phyloP scores from a whole-genome alignment of 345 rosid genomes.

The Mercurialis annua region DNA sequence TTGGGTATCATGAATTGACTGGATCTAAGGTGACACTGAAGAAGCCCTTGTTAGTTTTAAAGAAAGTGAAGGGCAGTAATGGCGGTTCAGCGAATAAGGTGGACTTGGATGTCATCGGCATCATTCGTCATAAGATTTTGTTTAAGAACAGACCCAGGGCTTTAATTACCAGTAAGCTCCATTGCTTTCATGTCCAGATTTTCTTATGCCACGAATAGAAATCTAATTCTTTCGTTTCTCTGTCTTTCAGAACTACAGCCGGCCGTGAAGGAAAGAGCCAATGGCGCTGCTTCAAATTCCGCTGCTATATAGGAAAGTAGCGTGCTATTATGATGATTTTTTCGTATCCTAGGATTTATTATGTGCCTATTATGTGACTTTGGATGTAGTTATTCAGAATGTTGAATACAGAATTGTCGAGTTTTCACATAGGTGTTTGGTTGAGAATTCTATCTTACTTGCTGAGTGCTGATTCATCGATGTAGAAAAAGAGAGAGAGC shows the following conservation, averaged over 20 bases:
- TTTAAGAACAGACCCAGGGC: slow-evolving; percentile 83
- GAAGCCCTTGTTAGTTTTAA: slow-evolving; percentile 35
- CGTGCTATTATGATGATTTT: neutral
- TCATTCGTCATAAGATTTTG: slow-evolving; percentile 69
- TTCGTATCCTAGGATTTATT: neutral
- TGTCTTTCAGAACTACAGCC: slow-evolving; percentile 33
- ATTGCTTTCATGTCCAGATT: neutral
- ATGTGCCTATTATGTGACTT: neutral
- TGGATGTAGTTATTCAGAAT: neutral
- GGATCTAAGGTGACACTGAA: slow-evolving; percentile 15
- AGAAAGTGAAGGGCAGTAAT: slow-evolving; percentile 46
- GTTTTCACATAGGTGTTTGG: too few species aligned
- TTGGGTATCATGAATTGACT: slow-evolving; percentile 60
- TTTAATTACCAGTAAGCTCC: slow-evolving; percentile 59
- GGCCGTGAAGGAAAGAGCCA: slow-evolving; percentile 27
- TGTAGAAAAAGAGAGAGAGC: neutral
- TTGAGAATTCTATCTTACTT: too few species aligned
- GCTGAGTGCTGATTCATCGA: too few species aligned
- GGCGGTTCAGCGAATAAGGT: slow-evolving; percentile 22
- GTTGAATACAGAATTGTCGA: neutral
- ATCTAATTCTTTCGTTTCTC: neutral
- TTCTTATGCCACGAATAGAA: too few species aligned
- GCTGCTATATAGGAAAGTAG: neutral
- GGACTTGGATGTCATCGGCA: slow-evolving; percentile 64
- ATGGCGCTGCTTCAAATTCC: slow-evolving; percentile 11